A percentile compares a stretch with the other conserved stretches of the same genome.
phyloP scores from a whole-genome alignment of 176 grass and related monocot species.

The Elymus sibiricus region DNA sequence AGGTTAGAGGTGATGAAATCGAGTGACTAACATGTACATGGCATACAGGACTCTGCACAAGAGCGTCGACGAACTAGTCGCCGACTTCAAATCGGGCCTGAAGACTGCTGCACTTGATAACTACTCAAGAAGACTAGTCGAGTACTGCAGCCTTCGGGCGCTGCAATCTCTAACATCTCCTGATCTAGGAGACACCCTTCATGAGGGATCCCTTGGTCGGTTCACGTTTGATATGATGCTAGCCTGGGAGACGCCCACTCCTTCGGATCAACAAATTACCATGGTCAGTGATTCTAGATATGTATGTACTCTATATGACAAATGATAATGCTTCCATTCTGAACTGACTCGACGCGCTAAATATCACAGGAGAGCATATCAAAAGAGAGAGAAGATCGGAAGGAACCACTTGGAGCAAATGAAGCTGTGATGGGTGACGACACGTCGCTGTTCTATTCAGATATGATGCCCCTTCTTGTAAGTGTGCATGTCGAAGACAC shows the following conservation, averaged over 20 bases:
- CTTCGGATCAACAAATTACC: constrained; percentile 36
- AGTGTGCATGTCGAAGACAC: constrained; percentile 1
- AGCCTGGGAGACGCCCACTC: constrained; percentile 70
- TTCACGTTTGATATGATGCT: constrained; percentile 97
- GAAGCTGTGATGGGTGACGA: constrained; percentile 67
- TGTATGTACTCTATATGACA: background rate
- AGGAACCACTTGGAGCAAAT: constrained; percentile 44
- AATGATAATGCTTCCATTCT: background rate
- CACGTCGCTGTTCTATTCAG: constrained; percentile 83
- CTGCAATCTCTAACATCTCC: constrained; percentile 41
- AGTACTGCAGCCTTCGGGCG: constrained; percentile 68
- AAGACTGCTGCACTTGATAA: constrained; percentile 54
- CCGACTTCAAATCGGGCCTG: constrained; percentile 47
- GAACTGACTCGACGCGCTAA: background rate
- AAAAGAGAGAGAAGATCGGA: constrained; percentile 78
- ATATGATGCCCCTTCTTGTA: constrained; percentile 97
- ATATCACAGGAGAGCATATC: constrained; percentile 63
- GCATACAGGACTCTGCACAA: constrained; percentile 52
- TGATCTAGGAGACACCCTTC: constrained; percentile 56
- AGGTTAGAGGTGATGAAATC: background rate
- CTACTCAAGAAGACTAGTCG: constrained; percentile 79
- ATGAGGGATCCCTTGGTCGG: constrained; percentile 57
- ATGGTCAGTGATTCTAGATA: constrained; percentile 37
- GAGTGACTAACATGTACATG: constrained; percentile 23
- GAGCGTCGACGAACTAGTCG: constrained; percentile 48